A percentile compares a stretch with the other conserved stretches of the same genome.
phyloP scores from a whole-genome alignment of 768 basidiomycete species.

The Trametes meyenii region DNA sequence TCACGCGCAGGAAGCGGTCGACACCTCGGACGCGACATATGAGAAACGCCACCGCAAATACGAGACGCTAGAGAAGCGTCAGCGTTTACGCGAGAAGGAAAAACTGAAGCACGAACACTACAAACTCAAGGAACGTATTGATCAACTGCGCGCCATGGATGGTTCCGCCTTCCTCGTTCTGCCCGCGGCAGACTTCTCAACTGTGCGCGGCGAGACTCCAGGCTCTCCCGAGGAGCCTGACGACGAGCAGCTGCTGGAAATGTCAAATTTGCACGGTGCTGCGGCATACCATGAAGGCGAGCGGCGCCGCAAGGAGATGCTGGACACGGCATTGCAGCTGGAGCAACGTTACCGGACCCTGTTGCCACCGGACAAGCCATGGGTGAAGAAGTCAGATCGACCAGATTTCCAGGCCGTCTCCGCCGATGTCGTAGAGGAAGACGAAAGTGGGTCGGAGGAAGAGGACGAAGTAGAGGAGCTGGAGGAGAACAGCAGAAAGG shows the following conservation, averaged over 20 bases:
- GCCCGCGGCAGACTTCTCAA: slow-evolving; percentile 56
- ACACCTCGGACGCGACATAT: slow-evolving; percentile 82
- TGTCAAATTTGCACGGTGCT: slow-evolving; percentile 35
- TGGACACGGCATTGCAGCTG: slow-evolving; percentile 63
- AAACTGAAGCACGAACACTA: slow-evolving; percentile 91
- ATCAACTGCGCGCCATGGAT: slow-evolving; percentile 79
- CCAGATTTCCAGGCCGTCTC: slow-evolving; percentile 2
- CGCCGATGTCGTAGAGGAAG: neutral
- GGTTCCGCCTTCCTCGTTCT: slow-evolving; percentile 65
- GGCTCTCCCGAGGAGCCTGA: slow-evolving; percentile 28
- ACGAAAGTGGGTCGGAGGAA: slow-evolving; percentile 1
- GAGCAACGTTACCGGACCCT: slow-evolving; percentile 78
- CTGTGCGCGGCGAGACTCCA: slow-evolving; percentile 19
- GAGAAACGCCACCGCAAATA: slow-evolving; percentile 84
- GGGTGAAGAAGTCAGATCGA: slow-evolving; percentile 22
- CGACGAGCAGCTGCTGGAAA: slow-evolving; percentile 24
- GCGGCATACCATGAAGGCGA: slow-evolving; percentile 63
- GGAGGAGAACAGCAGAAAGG: slow-evolving; percentile 15
- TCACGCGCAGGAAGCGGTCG: slow-evolving; percentile 49
- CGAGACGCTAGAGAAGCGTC: slow-evolving; percentile 83
- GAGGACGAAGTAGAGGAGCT: slow-evolving; percentile 14
- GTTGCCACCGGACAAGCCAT: slow-evolving; percentile 59
- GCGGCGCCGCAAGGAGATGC: slow-evolving; percentile 71
- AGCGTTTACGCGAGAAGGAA: slow-evolving; percentile 86
- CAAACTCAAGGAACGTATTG: slow-evolving; percentile 87